These are phyloP conservation scores for Hypocrella siamensis DNA, from an alignment of 2,329 filamentous ascomycete genomes.

Conservation along the genomic window DNA sequence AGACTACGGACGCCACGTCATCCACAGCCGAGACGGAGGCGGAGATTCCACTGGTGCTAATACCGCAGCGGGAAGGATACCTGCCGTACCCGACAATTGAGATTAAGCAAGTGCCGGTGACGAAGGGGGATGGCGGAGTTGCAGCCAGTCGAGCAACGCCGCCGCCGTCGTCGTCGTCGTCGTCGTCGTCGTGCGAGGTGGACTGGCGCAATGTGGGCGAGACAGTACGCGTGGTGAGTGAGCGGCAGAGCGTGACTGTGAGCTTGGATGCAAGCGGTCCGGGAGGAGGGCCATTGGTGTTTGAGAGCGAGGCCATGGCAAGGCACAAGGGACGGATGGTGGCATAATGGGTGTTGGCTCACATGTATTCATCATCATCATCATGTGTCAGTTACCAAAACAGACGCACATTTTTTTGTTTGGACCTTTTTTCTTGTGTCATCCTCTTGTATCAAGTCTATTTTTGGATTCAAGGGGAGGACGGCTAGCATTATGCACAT, in stretches of 20 bases:
- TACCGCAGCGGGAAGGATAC: conserved; percentile 66
- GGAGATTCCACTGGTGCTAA: conserved; percentile 54
- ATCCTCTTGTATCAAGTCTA: too few species aligned
- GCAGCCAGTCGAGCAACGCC: not conserved
- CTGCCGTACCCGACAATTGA: conserved; percentile 68
- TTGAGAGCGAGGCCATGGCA: conserved; percentile 38
- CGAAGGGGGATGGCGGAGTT: conserved; percentile 9
- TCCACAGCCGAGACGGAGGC: conserved; percentile 35
- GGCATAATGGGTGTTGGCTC: conserved; percentile 12
- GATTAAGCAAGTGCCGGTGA: conserved; percentile 43
- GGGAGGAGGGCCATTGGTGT: conserved; percentile 47
- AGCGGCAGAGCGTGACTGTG: conserved; percentile 57
- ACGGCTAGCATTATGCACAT: too few species aligned
- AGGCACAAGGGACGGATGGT: conserved; percentile 20
- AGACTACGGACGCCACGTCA: conserved; percentile 23
- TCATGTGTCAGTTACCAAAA: too few species aligned
- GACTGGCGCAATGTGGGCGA: conserved; percentile 68
- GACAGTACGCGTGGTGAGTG: conserved; percentile 57
- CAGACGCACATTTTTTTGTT: too few species aligned
- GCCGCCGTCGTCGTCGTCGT: conserved; percentile 9
- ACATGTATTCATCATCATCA: too few species aligned
- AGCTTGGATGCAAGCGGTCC: conserved; percentile 53
- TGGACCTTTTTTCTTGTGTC: too few species aligned
- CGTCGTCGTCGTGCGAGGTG: conserved; percentile 46
- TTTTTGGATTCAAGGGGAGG: too few species aligned